Percentiles rank a stretch among this genome's conserved stretches.
Conservation (phyloP, 805 yeast genomes). For the Wickerhamiella brachini region DNA sequence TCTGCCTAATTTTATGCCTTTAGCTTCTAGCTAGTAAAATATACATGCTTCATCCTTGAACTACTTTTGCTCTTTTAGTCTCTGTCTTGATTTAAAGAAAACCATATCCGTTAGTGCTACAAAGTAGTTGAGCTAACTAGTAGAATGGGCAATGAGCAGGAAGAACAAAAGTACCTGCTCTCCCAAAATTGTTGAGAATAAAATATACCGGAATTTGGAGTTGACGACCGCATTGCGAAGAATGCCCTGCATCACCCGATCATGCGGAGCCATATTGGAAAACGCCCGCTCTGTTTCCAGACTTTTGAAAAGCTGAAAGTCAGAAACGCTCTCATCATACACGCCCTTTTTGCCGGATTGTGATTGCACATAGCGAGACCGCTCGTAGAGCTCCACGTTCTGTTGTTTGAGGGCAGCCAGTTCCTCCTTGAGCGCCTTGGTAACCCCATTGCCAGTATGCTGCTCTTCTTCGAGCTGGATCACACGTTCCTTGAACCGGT, state of each 20-base stretch:
- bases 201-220: slow-evolving; percentile 6
- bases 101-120: not conserved
- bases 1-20: slow-evolving; percentile 2
- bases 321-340: slow-evolving; percentile 70
- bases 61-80: not conserved
- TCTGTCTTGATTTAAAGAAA: too few relatives aligned
- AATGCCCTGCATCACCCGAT: slow-evolving; percentile 41
- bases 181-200: not conserved
- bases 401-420: slow-evolving; percentile 52
- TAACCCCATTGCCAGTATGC: slow-evolving; percentile 39
- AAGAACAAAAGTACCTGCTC: not conserved
- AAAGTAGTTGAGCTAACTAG: not conserved
- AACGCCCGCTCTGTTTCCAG: slow-evolving; percentile 63
- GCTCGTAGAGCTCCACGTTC: slow-evolving; percentile 67
- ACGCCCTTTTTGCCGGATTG: slow-evolving; percentile 35
- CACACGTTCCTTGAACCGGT: slow-evolving; percentile 73
- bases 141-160: not conserved
- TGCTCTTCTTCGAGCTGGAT: slow-evolving; percentile 73
- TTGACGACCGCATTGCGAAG: slow-evolving; percentile 23
- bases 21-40: not conserved
- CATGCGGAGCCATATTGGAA: slow-evolving; percentile 61
- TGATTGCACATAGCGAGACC: slow-evolving; percentile 27
- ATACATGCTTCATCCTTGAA: not conserved
- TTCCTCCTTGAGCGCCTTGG: slow-evolving; percentile 52
- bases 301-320: slow-evolving; percentile 68